phyloP scores from a whole-genome alignment of 305 asterid genomes.

The Coffea humblotiana region DNA sequence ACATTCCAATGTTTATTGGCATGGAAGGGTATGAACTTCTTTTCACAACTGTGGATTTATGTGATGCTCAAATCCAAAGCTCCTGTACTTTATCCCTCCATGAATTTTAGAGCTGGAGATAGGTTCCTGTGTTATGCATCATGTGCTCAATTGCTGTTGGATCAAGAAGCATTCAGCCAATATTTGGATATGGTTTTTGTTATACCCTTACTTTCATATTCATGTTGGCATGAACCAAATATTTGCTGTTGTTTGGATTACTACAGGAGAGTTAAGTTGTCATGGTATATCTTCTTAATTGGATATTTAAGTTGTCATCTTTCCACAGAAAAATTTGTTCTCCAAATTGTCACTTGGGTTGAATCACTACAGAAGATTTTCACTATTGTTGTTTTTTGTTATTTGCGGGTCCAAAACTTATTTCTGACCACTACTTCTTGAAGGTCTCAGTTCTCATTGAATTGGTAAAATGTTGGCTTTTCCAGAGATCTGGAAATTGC shows the following conservation, averaged over 20 bases:
- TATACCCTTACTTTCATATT: neutral
- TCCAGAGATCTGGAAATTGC: neutral
- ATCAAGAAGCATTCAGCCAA: neutral
- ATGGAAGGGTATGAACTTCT: conserved; percentile 73
- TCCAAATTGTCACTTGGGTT: too few species aligned
- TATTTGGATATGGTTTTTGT: neutral
- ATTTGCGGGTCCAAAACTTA: neutral
- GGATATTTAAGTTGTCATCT: neutral
- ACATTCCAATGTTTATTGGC: conserved; percentile 71
- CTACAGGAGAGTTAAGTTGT: neutral
- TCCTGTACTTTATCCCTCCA: neutral
- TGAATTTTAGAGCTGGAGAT: neutral
- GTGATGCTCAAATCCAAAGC: neutral
- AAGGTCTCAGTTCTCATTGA: neutral
- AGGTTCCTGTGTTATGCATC: neutral
- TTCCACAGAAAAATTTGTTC: too few species aligned
- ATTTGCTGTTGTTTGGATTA: neutral
- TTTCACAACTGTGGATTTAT: neutral
- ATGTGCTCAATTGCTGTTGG: neutral
- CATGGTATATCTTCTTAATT: neutral
- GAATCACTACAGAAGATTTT: too few species aligned
- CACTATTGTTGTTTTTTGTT: neutral
- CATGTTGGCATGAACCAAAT: neutral
- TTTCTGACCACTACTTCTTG: neutral
- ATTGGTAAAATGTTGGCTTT: neutral